These are phyloP conservation scores for Chrysanthemum seticuspe DNA, from an alignment of 129 eudicot genomes.

Conservation along the genomic window DNA sequence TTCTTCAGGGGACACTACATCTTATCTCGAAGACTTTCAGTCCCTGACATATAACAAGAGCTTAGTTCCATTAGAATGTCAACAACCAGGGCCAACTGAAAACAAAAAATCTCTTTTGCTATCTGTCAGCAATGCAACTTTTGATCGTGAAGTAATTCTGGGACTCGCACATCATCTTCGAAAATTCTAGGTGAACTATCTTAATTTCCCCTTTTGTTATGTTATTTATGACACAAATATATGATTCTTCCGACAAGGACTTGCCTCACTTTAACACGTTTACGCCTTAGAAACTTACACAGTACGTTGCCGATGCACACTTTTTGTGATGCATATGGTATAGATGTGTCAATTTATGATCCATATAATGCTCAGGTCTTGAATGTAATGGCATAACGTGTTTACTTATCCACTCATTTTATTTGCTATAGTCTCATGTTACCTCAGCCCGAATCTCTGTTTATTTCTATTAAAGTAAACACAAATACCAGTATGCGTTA, in stretches of 20 bases:
- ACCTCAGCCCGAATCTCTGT: too few relatives aligned
- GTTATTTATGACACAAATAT: not conserved
- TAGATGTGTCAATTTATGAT: not conserved
- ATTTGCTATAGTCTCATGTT: too few relatives aligned
- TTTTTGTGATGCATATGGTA: not conserved
- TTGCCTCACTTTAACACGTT: too few relatives aligned
- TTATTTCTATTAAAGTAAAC: too few relatives aligned
- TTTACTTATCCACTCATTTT: not conserved
- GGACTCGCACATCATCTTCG: conserved; percentile 37
- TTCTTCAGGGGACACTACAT: conserved; percentile 43
- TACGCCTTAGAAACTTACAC: too few relatives aligned
- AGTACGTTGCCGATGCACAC: too few relatives aligned
- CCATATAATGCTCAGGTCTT: not conserved
- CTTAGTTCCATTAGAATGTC: conserved; percentile 60
- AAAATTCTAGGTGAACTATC: conserved; percentile 49
- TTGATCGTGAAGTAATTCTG: conserved; percentile 38
- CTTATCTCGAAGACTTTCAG: conserved; percentile 50
- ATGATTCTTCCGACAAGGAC: not conserved
- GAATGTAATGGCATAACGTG: not conserved
- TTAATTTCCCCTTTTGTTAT: not conserved
- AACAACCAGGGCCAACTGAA: conserved; percentile 29
- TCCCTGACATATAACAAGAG: conserved; percentile 53
- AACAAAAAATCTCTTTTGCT: conserved; percentile 29
- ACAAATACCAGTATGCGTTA: too few relatives aligned
- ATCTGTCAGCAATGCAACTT: conserved; percentile 19